phyloP scores from a whole-genome alignment of 2,329 filamentous ascomycete genomes.

The Cladosporium sp. region DNA sequence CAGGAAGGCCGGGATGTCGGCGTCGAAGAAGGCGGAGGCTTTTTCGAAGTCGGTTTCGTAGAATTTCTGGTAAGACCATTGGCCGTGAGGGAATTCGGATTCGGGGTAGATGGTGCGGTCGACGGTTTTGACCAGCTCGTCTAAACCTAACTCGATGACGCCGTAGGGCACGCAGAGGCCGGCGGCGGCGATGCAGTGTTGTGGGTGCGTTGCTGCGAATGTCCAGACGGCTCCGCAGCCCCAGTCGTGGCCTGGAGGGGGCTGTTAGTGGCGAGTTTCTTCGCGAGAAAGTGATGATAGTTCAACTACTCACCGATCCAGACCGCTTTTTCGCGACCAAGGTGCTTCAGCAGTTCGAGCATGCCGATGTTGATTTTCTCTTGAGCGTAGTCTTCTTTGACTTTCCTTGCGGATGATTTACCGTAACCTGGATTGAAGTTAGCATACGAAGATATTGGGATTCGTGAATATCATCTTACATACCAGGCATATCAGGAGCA shows the following conservation, averaged over 20 bases:
- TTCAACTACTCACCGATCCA: constrained; percentile 35
- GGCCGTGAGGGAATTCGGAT: constrained; percentile 37
- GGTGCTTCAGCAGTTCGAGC: constrained; percentile 36
- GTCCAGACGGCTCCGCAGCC: constrained; percentile 31
- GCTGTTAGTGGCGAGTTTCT: constrained; percentile 37
- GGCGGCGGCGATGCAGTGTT: constrained; percentile 28
- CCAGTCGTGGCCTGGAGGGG: constrained; percentile 38
- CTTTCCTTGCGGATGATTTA: constrained; percentile 27
- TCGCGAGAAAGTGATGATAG: constrained; percentile 41
- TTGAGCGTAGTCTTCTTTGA: constrained; percentile 29
- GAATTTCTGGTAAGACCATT: constrained; percentile 33
- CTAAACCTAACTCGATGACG: constrained; percentile 38
- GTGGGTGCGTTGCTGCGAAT: constrained; percentile 30
- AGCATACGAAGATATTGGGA: neutral
- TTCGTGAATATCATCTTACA: neutral
- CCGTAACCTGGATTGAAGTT: constrained; percentile 27
- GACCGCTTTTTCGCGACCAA: constrained; percentile 37
- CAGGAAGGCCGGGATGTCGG: constrained; percentile 22
- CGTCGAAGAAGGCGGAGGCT: constrained; percentile 18
- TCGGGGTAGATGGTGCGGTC: constrained; percentile 45
- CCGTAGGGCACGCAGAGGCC: constrained; percentile 38
- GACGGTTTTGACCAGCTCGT: constrained; percentile 31
- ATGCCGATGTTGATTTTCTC: constrained; percentile 28
- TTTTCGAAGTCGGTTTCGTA: constrained; percentile 28
- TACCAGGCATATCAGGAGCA: constrained; percentile 30